phyloP scores from a whole-genome alignment of 192 early-diverging fungal species.

The Linnemannia exigua region DNA sequence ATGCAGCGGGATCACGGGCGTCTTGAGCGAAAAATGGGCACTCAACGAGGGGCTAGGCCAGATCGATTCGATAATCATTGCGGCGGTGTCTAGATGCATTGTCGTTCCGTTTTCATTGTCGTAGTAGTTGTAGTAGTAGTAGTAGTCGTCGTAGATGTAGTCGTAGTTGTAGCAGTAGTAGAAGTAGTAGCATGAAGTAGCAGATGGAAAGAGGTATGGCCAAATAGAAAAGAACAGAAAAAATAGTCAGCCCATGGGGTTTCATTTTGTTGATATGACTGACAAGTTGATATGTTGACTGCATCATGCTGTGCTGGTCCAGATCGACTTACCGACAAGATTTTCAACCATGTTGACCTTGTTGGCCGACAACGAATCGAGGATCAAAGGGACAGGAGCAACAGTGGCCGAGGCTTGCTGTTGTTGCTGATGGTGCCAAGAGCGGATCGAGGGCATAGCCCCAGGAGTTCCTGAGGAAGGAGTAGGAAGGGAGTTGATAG shows the following conservation, averaged over 20 bases:
- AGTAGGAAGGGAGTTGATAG: conserved; percentile 44
- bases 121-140: neutral
- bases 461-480: conserved; percentile 42
- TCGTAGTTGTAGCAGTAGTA: neutral
- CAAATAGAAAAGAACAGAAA: neutral
- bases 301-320: neutral
- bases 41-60: conserved; percentile 43
- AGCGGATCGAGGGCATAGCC: conserved; percentile 33
- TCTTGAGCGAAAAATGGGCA: conserved; percentile 43
- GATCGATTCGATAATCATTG: conserved; percentile 72
- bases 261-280: neutral
- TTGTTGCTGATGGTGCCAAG: conserved; percentile 28
- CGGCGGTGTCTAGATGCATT: conserved; percentile 62
- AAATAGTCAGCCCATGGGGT: neutral
- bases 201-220: neutral
- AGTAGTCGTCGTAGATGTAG: no score
- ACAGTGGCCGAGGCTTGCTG: conserved; percentile 5
- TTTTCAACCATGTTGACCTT: conserved; percentile 50
- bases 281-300: neutral
- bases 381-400: conserved; percentile 36
- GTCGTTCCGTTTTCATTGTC: neutral
- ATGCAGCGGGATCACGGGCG: conserved; percentile 60
- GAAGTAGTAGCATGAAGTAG: neutral
- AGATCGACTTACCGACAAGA: conserved; percentile 46
- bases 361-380: conserved; percentile 37